phyloP scores from a whole-genome alignment of 371 early-diverging fungal species.

The Syncephalastrum monosporum region DNA sequence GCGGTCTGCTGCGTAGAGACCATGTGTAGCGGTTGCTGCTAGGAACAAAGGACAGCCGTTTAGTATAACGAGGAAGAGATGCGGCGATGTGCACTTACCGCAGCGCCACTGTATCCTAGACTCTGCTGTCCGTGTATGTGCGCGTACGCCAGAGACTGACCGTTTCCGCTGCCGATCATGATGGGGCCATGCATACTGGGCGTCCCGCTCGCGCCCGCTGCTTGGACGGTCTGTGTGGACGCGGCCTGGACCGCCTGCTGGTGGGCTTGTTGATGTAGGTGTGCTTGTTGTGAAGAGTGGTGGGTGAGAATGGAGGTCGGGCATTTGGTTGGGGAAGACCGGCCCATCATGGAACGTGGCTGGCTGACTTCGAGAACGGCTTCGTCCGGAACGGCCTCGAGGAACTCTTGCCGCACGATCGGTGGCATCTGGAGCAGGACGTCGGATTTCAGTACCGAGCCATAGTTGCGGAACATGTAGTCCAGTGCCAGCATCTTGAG shows the following conservation, averaged over 20 bases:
- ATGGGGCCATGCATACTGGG: too few species aligned
- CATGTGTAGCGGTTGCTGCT: too few species aligned
- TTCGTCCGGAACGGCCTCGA: constrained; percentile 45
- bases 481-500: constrained; percentile 52
- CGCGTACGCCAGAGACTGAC: too few species aligned
- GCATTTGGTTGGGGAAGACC: constrained; percentile 2
- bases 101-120: too few species aligned
- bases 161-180: too few species aligned
- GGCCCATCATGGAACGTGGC: constrained; percentile 7
- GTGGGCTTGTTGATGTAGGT: not conserved
- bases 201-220: not conserved
- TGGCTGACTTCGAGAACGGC: constrained; percentile 38
- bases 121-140: too few species aligned
- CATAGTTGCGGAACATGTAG: constrained; percentile 56
- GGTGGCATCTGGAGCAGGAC: constrained; percentile 47
- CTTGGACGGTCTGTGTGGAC: too few species aligned
- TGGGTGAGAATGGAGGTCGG: not conserved
- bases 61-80: too few species aligned
- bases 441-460: constrained; percentile 53
- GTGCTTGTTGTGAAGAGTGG: constrained; percentile 8
- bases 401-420: constrained; percentile 31
- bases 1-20: too few species aligned
- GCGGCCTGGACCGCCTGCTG: not conserved
- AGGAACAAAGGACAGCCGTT: too few species aligned
- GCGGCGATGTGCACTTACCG: too few species aligned